Evolutionary conservation across 1,139 yeast genomes (phyloP).

Genomic region (Dujonia santamariae): DNA sequence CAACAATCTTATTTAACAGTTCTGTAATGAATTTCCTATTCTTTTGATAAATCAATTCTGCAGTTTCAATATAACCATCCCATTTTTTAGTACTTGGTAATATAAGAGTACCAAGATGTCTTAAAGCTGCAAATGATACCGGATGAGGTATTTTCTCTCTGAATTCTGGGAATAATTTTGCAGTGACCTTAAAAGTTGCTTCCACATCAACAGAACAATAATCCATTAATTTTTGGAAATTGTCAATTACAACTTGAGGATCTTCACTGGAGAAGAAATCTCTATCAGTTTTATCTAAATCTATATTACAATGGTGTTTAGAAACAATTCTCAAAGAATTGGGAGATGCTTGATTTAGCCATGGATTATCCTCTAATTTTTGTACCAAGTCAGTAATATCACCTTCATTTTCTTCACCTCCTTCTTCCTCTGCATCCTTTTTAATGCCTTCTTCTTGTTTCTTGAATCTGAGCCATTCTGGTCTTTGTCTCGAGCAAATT

Average conservation of each 20-base stretch:
- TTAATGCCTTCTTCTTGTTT: too few species aligned
- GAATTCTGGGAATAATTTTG: slow-evolving; percentile 68
- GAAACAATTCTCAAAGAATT: slow-evolving; percentile 85
- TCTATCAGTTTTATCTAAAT: slow-evolving; percentile 64
- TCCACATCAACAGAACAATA: slow-evolving; percentile 88
- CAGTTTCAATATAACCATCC: slow-evolving; percentile 64
- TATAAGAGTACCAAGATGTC: slow-evolving; percentile 71
- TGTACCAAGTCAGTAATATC: slow-evolving; percentile 20
- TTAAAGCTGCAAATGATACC: slow-evolving; percentile 85
- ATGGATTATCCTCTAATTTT: slow-evolving; percentile 56
- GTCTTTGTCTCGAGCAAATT: slow-evolving; percentile 88
- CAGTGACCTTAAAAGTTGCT: slow-evolving; percentile 70
- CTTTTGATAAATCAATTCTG: slow-evolving; percentile 66
- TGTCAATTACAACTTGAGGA: slow-evolving; percentile 50
- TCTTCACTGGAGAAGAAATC: slow-evolving; percentile 60
- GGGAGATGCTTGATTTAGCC: slow-evolving; percentile 74
- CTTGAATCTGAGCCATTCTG: slow-evolving; percentile 67
- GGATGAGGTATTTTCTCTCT: slow-evolving; percentile 81
- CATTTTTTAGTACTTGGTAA: slow-evolving; percentile 77
- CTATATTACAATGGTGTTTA: slow-evolving; percentile 68
- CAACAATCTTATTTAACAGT: slow-evolving; percentile 59
- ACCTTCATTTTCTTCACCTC: slow-evolving; percentile 16
- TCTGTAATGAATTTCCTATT: slow-evolving; percentile 55
- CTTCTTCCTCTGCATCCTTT: slow-evolving; percentile 18
- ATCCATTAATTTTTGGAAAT: slow-evolving; percentile 59